These are phyloP conservation scores for Flueggea neowawraea DNA, from an alignment of 441 rosid species.

Conservation along the genomic window DNA sequence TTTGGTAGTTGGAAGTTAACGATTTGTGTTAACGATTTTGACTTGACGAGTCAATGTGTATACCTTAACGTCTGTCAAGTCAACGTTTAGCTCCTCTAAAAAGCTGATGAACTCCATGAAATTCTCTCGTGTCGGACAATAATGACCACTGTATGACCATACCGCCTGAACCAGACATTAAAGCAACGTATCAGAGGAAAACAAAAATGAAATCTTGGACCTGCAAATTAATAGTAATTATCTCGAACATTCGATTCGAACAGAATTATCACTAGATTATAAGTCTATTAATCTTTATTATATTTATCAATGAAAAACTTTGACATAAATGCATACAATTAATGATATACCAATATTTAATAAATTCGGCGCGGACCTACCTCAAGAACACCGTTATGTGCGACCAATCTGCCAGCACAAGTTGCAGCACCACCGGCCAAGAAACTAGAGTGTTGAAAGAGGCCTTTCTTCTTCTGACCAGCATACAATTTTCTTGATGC, in stretches of 20 bases:
- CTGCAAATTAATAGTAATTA: too few relatives aligned
- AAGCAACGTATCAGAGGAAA: too few relatives aligned
- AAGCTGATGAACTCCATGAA: conserved; percentile 71
- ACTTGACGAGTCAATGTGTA: not conserved
- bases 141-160: conserved; percentile 98
- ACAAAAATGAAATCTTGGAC: too few relatives aligned
- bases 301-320: too few relatives aligned
- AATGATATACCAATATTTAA: too few relatives aligned
- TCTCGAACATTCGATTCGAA: too few relatives aligned
- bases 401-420: conserved; percentile 86
- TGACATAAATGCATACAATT: too few relatives aligned
- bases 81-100: conserved; percentile 59
- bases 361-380: conserved; percentile 22
- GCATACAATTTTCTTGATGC: conserved; percentile 73
- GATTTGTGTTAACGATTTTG: too few relatives aligned
- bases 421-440: conserved; percentile 92
- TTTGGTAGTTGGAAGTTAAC: too few relatives aligned
- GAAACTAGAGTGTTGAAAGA: conserved; percentile 94
- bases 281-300: too few relatives aligned
- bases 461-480: conserved; percentile 81
- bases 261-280: too few relatives aligned
- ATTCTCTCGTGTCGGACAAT: conserved; percentile 86
- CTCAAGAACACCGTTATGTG: conserved; percentile 66
- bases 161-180: conserved; percentile 40
- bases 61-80: conserved; percentile 88